A percentile compares a stretch with the other conserved stretches of the same genome.
phyloP scores from a whole-genome alignment of 768 basidiomycete species.

The Kondoa subrosea region DNA sequence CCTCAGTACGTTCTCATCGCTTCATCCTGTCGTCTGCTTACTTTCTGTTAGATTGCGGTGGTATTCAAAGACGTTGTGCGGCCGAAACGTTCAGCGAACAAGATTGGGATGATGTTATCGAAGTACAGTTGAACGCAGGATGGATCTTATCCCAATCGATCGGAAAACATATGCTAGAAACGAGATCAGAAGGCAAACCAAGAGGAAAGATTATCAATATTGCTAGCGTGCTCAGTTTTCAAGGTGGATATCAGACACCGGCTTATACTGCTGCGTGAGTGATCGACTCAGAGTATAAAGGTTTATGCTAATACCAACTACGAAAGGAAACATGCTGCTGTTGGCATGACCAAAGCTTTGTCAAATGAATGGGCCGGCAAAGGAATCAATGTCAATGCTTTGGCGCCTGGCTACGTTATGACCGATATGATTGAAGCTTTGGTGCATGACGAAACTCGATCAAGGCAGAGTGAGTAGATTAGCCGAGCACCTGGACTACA shows the following conservation, averaged over 20 bases:
- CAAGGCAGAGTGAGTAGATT: too few species aligned
- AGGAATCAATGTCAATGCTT: constrained; percentile 75
- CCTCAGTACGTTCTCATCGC: background rate
- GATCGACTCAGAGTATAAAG: constrained; percentile 42
- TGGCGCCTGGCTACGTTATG: constrained; percentile 47
- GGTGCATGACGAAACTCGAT: constrained; percentile 47
- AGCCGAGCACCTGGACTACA: too few species aligned
- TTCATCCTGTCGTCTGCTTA: background rate
- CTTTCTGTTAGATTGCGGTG: background rate
- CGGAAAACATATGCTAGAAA: constrained; percentile 13
- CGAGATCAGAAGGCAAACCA: constrained; percentile 28
- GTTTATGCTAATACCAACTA: background rate
- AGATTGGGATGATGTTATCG: background rate
- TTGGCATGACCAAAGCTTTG: constrained; percentile 57
- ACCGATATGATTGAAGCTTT: constrained; percentile 71
- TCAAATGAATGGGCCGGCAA: constrained; percentile 83
- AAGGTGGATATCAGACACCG: constrained; percentile 56
- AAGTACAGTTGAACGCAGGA: background rate
- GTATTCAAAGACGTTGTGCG: background rate
- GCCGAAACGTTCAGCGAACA: background rate
- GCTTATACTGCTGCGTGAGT: constrained; percentile 88
- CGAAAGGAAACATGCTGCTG: constrained; percentile 39
- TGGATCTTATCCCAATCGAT: background rate
- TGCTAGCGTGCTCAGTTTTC: constrained; percentile 39
- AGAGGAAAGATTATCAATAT: constrained; percentile 54